These are phyloP conservation scores for Coprinellus micaceus DNA, from an alignment of 768 basidiomycete species.

Conservation along the genomic window DNA sequence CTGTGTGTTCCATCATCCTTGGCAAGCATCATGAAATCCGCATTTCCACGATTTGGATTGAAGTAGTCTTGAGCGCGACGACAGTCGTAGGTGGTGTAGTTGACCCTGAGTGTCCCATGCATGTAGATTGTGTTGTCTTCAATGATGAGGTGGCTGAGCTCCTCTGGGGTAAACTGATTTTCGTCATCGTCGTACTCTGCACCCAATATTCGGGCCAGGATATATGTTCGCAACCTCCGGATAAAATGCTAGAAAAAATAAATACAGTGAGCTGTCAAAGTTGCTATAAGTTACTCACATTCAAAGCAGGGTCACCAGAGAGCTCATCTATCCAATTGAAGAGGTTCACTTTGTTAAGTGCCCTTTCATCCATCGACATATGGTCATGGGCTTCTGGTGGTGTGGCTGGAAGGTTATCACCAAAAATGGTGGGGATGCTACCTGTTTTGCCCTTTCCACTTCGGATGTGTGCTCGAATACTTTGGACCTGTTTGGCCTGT, in stretches of 20 bases:
- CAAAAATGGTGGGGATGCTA: not conserved
- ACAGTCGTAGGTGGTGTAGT: constrained; percentile 42
- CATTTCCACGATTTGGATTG: constrained; percentile 19
- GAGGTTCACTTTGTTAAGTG: constrained; percentile 17
- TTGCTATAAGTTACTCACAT: no score
- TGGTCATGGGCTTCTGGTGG: not conserved
- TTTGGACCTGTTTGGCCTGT: not conserved
- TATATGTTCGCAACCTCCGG: constrained; percentile 24
- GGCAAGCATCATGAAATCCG: constrained; percentile 27
- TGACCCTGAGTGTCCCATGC: constrained; percentile 29
- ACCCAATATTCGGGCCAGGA: constrained; percentile 23
- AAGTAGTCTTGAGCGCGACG: constrained; percentile 29
- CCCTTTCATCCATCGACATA: not conserved
- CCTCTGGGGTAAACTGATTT: constrained; percentile 15
- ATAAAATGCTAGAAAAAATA: constrained; percentile 25
- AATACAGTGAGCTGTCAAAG: no score
- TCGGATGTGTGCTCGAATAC: not conserved
- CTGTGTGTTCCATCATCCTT: constrained; percentile 19
- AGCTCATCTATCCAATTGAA: not conserved
- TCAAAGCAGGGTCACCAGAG: not conserved
- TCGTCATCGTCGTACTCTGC: constrained; percentile 23
- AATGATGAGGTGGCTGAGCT: constrained; percentile 12
- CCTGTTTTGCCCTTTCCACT: not conserved
- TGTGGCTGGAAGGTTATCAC: not conserved
- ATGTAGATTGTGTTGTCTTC: constrained; percentile 18